A percentile compares a stretch with the other conserved stretches of the same genome.
Evolutionary conservation across 148 eudicot species (phyloP).

Genomic region (Suaeda aralocaspica): DNA sequence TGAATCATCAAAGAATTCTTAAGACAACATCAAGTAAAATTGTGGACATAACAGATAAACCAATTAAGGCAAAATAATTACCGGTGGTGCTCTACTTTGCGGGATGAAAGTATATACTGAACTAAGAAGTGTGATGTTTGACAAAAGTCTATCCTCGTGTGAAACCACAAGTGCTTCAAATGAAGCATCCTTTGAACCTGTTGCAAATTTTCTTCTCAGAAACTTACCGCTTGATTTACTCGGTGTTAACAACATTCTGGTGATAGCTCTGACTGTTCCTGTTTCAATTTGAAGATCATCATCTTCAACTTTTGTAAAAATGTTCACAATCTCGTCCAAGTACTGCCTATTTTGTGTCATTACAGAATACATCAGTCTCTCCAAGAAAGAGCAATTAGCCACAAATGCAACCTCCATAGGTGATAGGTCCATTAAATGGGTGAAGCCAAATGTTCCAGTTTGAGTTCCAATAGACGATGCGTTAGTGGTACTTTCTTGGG

Average conservation of each 20-base stretch:
- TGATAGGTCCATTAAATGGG: slow-evolving; percentile 74
- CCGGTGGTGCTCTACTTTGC: slow-evolving; percentile 84
- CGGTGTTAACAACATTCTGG: slow-evolving; percentile 80
- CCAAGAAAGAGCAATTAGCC: slow-evolving; percentile 69
- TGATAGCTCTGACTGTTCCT: slow-evolving; percentile 81
- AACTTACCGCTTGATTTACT: slow-evolving; percentile 48
- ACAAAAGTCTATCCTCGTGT: slow-evolving; percentile 77
- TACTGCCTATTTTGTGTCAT: slow-evolving; percentile 46
- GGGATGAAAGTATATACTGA: slow-evolving; percentile 87
- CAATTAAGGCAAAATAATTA: slow-evolving; percentile 32
- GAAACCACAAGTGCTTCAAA: slow-evolving; percentile 74
- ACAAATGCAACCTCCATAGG: slow-evolving; percentile 70
- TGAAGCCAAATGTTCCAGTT: slow-evolving; percentile 75
- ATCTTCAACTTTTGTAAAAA: slow-evolving; percentile 47
- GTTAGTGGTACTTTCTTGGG: slow-evolving; percentile 27
- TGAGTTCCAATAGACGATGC: slow-evolving; percentile 38
- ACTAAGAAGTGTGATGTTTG: slow-evolving; percentile 63
- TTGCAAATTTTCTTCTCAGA: slow-evolving; percentile 48
- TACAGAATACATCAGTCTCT: slow-evolving; percentile 69
- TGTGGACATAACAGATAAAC: slow-evolving; percentile 1
- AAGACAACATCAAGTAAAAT: slow-evolving; percentile 10
- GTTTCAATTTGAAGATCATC: slow-evolving; percentile 52
- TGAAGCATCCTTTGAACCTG: slow-evolving; percentile 66
- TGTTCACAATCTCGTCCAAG: slow-evolving; percentile 52
- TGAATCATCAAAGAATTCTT: slow-evolving; percentile 17